A percentile compares a stretch with the other conserved stretches of the same genome.
Conservation (phyloP, 179 eudicot species). For the Dionaea muscipula region DNA sequence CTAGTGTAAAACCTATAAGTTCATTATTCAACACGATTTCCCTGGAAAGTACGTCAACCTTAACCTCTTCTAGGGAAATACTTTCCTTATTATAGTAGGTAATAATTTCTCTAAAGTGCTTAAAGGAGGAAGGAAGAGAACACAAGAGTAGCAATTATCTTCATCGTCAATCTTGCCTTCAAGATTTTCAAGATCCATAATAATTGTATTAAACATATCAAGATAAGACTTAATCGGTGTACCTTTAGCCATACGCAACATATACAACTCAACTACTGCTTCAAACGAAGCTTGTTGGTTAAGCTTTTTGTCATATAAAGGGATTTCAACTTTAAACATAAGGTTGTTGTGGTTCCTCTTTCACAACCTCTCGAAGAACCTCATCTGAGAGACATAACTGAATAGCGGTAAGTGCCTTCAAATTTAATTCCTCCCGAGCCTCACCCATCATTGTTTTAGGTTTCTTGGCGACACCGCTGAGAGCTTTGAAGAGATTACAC, state of each 20-base stretch:
- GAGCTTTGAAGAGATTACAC: background rate
- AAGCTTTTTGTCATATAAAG: constrained; percentile 1
- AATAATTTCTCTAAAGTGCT: no score
- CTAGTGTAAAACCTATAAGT: no score
- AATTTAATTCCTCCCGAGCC: background rate
- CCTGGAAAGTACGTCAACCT: no score
- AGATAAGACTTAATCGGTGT: background rate
- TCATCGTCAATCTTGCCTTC: background rate
- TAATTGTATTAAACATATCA: background rate
- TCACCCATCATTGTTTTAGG: background rate
- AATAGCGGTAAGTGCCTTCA: background rate
- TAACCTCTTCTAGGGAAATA: no score
- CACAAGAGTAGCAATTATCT: background rate
- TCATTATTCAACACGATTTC: no score
- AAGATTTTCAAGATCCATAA: background rate
- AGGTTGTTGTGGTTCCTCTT: background rate
- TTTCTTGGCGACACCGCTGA: background rate
- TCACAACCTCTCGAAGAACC: background rate
- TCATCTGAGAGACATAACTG: background rate
- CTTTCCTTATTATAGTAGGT: no score
- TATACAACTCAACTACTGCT: background rate
- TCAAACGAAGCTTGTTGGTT: background rate
- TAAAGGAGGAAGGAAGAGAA: background rate
- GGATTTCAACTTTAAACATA: background rate
- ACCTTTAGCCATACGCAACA: background rate